Percentiles rank a stretch among this genome's conserved stretches.
Conservation (phyloP, 768 basidiomycete genomes). For the Lactarius akahatsu region DNA sequence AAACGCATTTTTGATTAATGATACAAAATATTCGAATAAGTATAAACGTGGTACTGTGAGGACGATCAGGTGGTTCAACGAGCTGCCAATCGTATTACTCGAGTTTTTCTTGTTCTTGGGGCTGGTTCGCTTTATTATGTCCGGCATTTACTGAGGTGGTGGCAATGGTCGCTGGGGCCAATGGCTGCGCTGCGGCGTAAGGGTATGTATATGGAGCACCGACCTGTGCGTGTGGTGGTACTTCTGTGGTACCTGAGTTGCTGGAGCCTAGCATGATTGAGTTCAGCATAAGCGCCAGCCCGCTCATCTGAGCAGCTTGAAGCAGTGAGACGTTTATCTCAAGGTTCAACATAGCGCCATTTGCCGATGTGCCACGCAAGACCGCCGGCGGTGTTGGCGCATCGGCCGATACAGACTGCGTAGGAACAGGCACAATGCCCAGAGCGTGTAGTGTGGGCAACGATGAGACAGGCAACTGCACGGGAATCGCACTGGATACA, state of each 20-base stretch:
- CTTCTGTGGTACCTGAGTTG: slow-evolving; percentile 26
- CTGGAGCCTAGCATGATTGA: slow-evolving; percentile 54
- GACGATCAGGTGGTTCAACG: neutral
- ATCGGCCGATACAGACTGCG: slow-evolving; percentile 46
- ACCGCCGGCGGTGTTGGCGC: slow-evolving; percentile 71
- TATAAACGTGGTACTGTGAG: slow-evolving; percentile 19
- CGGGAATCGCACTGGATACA: slow-evolving; percentile 45
- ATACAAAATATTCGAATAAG: slow-evolving; percentile 26
- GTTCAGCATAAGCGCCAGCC: slow-evolving; percentile 68
- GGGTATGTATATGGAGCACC: slow-evolving; percentile 29
- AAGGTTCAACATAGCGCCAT: slow-evolving; percentile 69
- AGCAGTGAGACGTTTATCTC: slow-evolving; percentile 78
- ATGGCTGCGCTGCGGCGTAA: slow-evolving; percentile 8
- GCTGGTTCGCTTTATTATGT: slow-evolving; percentile 8
- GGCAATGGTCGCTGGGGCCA: neutral
- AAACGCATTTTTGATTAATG: slow-evolving; percentile 9
- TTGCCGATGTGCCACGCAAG: slow-evolving; percentile 65
- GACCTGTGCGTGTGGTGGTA: slow-evolving; percentile 25
- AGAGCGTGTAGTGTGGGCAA: slow-evolving; percentile 61
- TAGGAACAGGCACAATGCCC: slow-evolving; percentile 71
- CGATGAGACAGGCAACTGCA: slow-evolving; percentile 65
- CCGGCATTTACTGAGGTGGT: slow-evolving; percentile 4
- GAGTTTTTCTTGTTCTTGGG: slow-evolving; percentile 11
- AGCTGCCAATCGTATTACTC: slow-evolving; percentile 5
- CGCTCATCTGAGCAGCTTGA: slow-evolving; percentile 75